Percentiles rank a stretch among this genome's conserved stretches.
phyloP scores from a whole-genome alignment of 495 filamentous ascomycete genomes.

The Gamarada debralockiae region DNA sequence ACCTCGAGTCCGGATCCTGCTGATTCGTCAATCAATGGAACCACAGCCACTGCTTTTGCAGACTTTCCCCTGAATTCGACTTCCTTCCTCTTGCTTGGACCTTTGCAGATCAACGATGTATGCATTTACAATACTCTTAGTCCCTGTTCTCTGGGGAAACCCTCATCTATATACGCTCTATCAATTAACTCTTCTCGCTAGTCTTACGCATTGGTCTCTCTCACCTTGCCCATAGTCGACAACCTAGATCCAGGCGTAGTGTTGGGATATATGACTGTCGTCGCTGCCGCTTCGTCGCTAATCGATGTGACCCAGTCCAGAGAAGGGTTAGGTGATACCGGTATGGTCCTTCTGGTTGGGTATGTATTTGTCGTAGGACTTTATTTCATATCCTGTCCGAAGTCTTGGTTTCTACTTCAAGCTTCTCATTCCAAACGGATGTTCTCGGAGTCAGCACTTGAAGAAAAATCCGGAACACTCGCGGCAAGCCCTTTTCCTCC shows the following conservation, averaged over 20 bases:
- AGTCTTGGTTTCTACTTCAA: too few species aligned
- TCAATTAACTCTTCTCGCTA: too few species aligned
- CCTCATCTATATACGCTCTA: too few species aligned
- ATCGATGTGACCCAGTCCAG: slow-evolving; percentile 51
- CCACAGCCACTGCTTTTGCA: slow-evolving; percentile 35
- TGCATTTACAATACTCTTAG: too few species aligned
- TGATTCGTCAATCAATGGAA: slow-evolving; percentile 35
- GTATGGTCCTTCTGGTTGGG: slow-evolving; percentile 65
- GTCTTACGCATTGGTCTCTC: slow-evolving; percentile 56
- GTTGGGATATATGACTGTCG: slow-evolving; percentile 71
- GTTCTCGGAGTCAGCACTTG: too few species aligned
- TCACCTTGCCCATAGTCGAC: slow-evolving; percentile 71
- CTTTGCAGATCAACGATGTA: slow-evolving; percentile 54
- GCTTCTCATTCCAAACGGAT: too few species aligned
- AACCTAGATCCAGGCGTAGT: slow-evolving; percentile 53
- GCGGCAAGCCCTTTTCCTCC: too few species aligned
- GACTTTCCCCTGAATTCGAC: slow-evolving; percentile 49
- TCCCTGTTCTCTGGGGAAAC: too few species aligned
- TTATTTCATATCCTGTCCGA: too few species aligned
- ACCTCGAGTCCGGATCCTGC: slow-evolving; percentile 32
- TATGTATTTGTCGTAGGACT: too few species aligned
- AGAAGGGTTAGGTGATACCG: slow-evolving; percentile 66
- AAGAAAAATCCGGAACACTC: too few species aligned
- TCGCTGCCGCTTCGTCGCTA: slow-evolving; percentile 59
- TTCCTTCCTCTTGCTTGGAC: slow-evolving; percentile 61